Conservation (phyloP, 2,329 filamentous ascomycete genomes). For the Fusarium neocosmosporiellum region DNA sequence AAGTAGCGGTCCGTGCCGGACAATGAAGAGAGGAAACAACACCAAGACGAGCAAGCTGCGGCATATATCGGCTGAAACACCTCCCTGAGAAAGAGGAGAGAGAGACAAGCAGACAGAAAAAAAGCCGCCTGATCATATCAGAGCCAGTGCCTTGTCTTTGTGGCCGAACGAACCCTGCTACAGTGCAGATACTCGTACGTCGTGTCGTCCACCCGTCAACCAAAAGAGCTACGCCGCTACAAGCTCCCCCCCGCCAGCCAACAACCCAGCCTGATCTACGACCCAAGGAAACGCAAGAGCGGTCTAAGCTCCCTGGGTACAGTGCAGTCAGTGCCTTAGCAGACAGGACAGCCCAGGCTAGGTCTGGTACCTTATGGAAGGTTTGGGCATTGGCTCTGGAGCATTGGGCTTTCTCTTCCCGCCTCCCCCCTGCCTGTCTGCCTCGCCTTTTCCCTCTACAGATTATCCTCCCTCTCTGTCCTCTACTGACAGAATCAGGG, state of each 20-base stretch:
- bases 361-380: conserved; percentile 6
- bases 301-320: conserved; percentile 28
- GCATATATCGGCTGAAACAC: neutral
- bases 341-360: neutral
- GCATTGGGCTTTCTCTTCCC: conserved; percentile 30
- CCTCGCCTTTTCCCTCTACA: conserved; percentile 4
- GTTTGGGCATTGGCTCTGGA: conserved; percentile 27
- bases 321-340: neutral
- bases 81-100: neutral
- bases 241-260: conserved; percentile 17
- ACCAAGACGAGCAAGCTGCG: neutral
- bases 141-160: conserved; percentile 6
- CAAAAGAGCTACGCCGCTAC: conserved; percentile 17
- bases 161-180: conserved; percentile 21
- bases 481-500: neutral
- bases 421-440: conserved; percentile 1
- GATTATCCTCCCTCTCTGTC: neutral
- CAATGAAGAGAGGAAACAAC: neutral
- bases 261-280: conserved; percentile 12
- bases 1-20: neutral
- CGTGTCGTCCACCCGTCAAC: conserved; percentile 25
- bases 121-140: conserved; percentile 4
- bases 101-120: neutral
- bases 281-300: conserved; percentile 8
- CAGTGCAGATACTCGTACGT: conserved; percentile 29